Percentiles rank a stretch among this genome's conserved stretches.
These are phyloP conservation scores for Penicillium nordicum DNA, from an alignment of 2,329 filamentous ascomycete species.

Conservation along the genomic window DNA sequence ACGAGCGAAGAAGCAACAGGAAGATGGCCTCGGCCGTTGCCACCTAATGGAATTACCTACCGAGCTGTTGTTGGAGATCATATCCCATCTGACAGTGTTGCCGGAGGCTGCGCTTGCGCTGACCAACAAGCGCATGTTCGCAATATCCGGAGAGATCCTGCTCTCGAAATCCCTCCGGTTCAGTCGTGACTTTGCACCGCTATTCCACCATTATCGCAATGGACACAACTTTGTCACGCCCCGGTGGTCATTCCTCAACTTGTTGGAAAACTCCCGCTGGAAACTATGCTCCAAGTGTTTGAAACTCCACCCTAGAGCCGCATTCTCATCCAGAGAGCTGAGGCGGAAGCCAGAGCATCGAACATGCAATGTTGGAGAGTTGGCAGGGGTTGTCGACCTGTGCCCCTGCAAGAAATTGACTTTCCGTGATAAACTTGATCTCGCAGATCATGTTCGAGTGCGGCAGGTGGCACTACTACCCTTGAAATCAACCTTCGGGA, in stretches of 20 bases:
- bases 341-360: slow-evolving; percentile 32
- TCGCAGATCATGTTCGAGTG: slow-evolving; percentile 32
- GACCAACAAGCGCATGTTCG: slow-evolving; percentile 37
- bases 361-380: slow-evolving; percentile 33
- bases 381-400: slow-evolving; percentile 38
- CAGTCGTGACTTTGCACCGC: slow-evolving; percentile 37
- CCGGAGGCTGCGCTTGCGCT: slow-evolving; percentile 39
- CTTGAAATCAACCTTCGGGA: slow-evolving; percentile 29
- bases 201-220: slow-evolving; percentile 41
- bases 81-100: slow-evolving; percentile 34
- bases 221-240: slow-evolving; percentile 36
- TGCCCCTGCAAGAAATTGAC: slow-evolving; percentile 43
- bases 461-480: slow-evolving; percentile 27
- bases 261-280: slow-evolving; percentile 38
- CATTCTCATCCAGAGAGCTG: slow-evolving; percentile 35
- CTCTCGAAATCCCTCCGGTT: slow-evolving; percentile 36
- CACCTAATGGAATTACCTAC: slow-evolving; percentile 38
- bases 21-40: slow-evolving; percentile 22
- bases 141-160: slow-evolving; percentile 32
- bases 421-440: slow-evolving; percentile 37
- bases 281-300: slow-evolving; percentile 37
- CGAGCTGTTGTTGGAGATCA: slow-evolving; percentile 38
- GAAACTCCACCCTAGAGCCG: slow-evolving; percentile 37
- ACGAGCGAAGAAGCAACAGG: slow-evolving; percentile 16
- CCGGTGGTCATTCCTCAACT: slow-evolving; percentile 37